Percentiles rank a stretch among this genome's conserved stretches.
Evolutionary conservation across 176 grass and related monocot species (phyloP).

Genomic region (Neostapfia colusana): DNA sequence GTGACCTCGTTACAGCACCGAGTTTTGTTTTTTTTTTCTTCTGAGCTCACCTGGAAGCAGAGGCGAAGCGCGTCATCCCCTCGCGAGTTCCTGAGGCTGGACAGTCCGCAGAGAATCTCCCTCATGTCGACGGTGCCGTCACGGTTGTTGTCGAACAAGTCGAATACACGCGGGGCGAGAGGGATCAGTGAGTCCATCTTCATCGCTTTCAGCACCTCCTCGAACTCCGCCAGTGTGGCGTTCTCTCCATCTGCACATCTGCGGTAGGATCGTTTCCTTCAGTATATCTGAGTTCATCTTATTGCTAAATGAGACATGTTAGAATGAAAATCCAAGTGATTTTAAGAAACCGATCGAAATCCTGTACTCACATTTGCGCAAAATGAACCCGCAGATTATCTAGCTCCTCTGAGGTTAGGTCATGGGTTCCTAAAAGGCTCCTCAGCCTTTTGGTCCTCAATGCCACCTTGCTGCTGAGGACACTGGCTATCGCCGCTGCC

Average conservation of each 20-base stretch:
- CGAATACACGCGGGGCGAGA: constrained; percentile 62
- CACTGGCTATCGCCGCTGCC: constrained; percentile 66
- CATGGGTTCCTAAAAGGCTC: constrained; percentile 63
- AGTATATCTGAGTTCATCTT: not conserved
- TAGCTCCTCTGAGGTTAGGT: constrained; percentile 61
- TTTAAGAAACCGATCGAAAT: not conserved
- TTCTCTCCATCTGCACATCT: constrained; percentile 76
- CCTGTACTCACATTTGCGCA: constrained; percentile 47
- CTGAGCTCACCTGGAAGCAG: constrained; percentile 56
- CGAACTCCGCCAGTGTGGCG: constrained; percentile 60
- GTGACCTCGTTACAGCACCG: not conserved
- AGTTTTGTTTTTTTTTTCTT: too few relatives aligned
- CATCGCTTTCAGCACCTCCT: constrained; percentile 67
- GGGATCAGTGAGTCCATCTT: constrained; percentile 60
- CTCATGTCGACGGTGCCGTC: constrained; percentile 79
- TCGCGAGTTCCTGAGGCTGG: constrained; percentile 61
- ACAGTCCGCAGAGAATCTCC: constrained; percentile 69
- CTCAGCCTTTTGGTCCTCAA: constrained; percentile 62
- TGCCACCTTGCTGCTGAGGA: constrained; percentile 64
- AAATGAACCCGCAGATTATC: constrained; percentile 62
- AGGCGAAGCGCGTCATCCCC: constrained; percentile 59
- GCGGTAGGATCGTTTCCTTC: constrained; percentile 24
- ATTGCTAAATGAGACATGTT: constrained; percentile 1
- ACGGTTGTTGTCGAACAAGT: constrained; percentile 73
- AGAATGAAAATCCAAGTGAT: not conserved